These are phyloP conservation scores for Microcera coccophila DNA, from an alignment of 2,329 filamentous ascomycete genomes.

Conservation along the genomic window DNA sequence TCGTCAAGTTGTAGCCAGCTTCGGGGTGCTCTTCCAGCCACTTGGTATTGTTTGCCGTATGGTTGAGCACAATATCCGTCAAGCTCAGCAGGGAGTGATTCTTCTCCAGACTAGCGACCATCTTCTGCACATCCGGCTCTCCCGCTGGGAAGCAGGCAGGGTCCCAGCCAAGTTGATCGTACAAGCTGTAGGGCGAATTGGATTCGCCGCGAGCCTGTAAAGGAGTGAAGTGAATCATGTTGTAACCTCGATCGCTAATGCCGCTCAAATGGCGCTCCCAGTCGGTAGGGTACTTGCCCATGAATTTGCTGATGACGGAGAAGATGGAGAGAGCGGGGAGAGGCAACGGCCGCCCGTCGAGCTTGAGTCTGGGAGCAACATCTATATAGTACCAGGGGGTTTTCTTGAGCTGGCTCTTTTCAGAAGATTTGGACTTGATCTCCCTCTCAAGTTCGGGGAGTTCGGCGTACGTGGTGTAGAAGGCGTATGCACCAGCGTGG, in stretches of 20 bases:
- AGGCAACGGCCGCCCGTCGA: constrained; percentile 72
- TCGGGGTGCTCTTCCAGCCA: constrained; percentile 96
- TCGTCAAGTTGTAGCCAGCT: constrained; percentile 88
- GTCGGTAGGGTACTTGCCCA: constrained; percentile 85
- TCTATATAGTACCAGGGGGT: constrained; percentile 89
- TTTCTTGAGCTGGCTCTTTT: constrained; percentile 52
- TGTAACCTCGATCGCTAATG: constrained; percentile 89
- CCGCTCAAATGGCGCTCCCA: constrained; percentile 88
- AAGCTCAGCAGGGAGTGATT: constrained; percentile 81
- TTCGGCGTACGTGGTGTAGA: constrained; percentile 88
- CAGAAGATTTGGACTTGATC: constrained; percentile 19
- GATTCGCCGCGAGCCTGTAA: constrained; percentile 83
- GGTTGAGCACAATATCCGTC: constrained; percentile 97
- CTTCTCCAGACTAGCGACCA: constrained; percentile 78
- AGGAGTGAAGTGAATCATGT: constrained; percentile 98
- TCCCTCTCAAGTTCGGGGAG: constrained; percentile 61
- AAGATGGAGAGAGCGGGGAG: constrained; percentile 86
- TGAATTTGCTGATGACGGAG: constrained; percentile 95
- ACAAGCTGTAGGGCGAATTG: constrained; percentile 96
- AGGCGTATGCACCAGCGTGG: constrained; percentile 82
- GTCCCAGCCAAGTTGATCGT: constrained; percentile 87
- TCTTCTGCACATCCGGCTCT: constrained; percentile 71
- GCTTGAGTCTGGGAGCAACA: constrained; percentile 74
- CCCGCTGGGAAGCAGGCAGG: constrained; percentile 76
- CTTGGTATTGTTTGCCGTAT: constrained; percentile 91